Evolutionary conservation across 163 green algal genomes (phyloP).

Genomic region (Volvox carteri): DNA sequence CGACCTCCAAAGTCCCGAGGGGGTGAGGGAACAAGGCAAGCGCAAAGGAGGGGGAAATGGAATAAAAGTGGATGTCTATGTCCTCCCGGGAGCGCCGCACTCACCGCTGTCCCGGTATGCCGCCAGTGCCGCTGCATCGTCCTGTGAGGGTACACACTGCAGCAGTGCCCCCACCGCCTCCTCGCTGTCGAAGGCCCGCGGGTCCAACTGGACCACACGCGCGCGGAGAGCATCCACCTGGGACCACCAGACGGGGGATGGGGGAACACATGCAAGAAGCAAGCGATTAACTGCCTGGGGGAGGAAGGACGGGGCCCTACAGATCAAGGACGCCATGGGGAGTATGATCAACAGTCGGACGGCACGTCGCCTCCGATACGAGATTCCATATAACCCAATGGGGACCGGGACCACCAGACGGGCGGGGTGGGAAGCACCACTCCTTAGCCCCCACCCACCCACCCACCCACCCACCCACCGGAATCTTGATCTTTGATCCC

Average conservation of each 20-base stretch:
- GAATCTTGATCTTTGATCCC: constrained; percentile 60
- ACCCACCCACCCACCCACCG: background rate
- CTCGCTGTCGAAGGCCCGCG: constrained; percentile 58
- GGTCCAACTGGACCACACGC: constrained; percentile 52
- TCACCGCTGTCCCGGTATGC: constrained; percentile 44
- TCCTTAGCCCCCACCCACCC: background rate
- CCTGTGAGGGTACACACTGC: constrained; percentile 50
- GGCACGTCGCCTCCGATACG: too few relatives aligned
- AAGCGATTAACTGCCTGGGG: too few relatives aligned
- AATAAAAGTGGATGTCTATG: background rate
- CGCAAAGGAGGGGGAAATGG: background rate
- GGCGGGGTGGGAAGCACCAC: too few relatives aligned
- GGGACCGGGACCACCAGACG: background rate
- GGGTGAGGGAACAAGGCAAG: background rate
- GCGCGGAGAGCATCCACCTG: constrained; percentile 55
- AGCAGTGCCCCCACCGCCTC: constrained; percentile 53
- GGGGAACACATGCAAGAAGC: background rate
- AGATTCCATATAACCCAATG: too few relatives aligned
- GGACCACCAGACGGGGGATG: background rate
- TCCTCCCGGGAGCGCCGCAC: background rate
- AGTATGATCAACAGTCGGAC: too few relatives aligned
- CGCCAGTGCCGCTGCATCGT: constrained; percentile 53
- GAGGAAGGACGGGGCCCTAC: background rate
- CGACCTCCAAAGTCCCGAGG: background rate
- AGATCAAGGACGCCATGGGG: background rate